Base-by-base conservation (phyloP, 2,329 filamentous ascomycete species). In the Botrytis byssoidea region DNA sequence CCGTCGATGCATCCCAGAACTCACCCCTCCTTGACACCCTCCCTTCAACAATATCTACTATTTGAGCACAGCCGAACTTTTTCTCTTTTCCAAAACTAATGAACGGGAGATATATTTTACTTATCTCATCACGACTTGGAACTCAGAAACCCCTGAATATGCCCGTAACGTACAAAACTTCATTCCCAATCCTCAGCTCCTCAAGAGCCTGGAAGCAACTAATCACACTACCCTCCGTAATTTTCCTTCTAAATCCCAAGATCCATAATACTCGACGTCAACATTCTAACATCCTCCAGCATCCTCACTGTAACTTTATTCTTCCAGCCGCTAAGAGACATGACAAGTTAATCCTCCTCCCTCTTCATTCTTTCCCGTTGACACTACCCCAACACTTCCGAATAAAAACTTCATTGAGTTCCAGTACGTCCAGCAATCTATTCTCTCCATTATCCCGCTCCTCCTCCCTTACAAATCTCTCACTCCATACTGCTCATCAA, bases 381-480 rank as follows among this genome's bases (percentile, higher is more conserved):
- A 88, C 7, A 92, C 85, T 0, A 90, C 91, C 82, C 92, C 93
- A 2, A 81, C 85, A 2, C 82, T 79, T 74, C 89, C 85, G 77
- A 93, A 93, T 29, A 93, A 78, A 93, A 93, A 51, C 29, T 3
- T 51, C 83, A 88, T 91, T 77, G 93, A 75, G 93, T 83, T 0
- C 91, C 91, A 20, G 89, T 91, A n/a, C 88, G 90, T 1, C 93
- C 84, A 73, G 93, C 86, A 6, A 86, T 84, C 91, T 91, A 93
- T 42, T 83, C 82, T 8, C 86, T 67, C 5, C 10, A 4, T 2
- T 40, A 0, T 75, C 71, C 78, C 90, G 87, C 0, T 7, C 76
- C 80, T 1, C 88, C 81, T 10, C 40, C 29, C 9, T 12, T 25
- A 25, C 2, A 25, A 48, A 25, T 25, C 9, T 20, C 9, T 48